A percentile compares a stretch with the other conserved stretches of the same genome.
Conservation (phyloP, 148 eudicot genomes). For the Arbutus unedo region DNA sequence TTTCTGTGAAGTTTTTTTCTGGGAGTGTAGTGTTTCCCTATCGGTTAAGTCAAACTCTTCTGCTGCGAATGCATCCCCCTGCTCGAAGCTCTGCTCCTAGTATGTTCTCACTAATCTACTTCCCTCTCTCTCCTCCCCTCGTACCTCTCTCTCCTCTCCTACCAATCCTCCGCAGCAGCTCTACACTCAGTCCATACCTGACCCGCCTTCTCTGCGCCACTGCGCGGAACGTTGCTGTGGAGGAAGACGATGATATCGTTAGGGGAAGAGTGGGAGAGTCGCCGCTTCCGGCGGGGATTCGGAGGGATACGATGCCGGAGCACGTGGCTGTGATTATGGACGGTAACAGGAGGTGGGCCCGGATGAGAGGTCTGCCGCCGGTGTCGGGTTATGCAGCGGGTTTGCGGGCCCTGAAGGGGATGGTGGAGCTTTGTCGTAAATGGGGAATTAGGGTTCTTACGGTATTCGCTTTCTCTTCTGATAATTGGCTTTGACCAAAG, state of each 20-base stretch:
- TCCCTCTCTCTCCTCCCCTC: constrained; percentile 7
- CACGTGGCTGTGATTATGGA: constrained; percentile 84
- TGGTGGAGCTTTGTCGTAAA: constrained; percentile 40
- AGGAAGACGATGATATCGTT: neutral
- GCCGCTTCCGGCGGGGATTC: constrained; percentile 44
- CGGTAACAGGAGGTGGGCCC: constrained; percentile 81
- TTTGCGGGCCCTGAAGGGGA: constrained; percentile 36
- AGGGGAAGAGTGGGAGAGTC: neutral
- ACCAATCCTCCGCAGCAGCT: neutral
- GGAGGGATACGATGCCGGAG: constrained; percentile 51
- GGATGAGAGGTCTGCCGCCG: constrained; percentile 40
- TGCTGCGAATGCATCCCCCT: no score
- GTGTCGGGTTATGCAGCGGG: constrained; percentile 61
- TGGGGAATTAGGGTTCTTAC: constrained; percentile 61
- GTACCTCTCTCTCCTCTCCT: neutral
- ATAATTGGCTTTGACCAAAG: constrained; percentile 66
- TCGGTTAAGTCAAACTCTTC: no score
- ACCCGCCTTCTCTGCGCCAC: constrained; percentile 8
- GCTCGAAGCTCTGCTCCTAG: no score
- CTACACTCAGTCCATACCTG: neutral
- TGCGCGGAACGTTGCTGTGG: neutral
- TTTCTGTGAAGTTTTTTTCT: no score
- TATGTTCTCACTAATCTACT: neutral
- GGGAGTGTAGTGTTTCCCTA: no score
- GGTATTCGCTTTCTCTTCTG: constrained; percentile 68